These are phyloP conservation scores for Blastomyces gilchristii DNA, from an alignment of 2,329 filamentous ascomycete genomes.

Conservation along the genomic window DNA sequence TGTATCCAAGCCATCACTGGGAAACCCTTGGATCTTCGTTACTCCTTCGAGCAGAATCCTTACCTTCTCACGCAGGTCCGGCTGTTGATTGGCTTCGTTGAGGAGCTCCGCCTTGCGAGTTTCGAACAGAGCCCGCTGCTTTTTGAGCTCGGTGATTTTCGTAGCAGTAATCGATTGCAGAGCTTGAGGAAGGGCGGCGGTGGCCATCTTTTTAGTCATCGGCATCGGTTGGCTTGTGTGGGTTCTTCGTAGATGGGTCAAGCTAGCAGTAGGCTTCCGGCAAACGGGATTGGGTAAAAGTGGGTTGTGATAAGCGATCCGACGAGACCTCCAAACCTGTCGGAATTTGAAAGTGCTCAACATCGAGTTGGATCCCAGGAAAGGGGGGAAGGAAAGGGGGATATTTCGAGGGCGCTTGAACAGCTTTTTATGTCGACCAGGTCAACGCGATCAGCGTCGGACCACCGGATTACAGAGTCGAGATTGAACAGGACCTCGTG, in stretches of 20 bases:
- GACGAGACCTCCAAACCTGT: background rate
- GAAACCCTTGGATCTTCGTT: conserved; percentile 29
- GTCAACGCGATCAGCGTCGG: background rate
- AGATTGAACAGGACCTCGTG: background rate
- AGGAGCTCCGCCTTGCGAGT: conserved; percentile 37
- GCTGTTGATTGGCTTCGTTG: conserved; percentile 22
- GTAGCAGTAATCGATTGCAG: conserved; percentile 46
- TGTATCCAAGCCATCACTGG: conserved; percentile 26
- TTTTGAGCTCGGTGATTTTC: conserved; percentile 48
- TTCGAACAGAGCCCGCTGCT: conserved; percentile 43
- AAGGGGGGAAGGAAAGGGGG: background rate
- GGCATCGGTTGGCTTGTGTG: background rate
- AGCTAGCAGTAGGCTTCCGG: background rate
- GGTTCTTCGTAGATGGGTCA: background rate
- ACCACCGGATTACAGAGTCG: background rate
- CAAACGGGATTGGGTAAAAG: background rate
- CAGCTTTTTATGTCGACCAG: background rate
- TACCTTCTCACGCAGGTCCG: conserved; percentile 25
- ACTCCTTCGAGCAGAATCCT: conserved; percentile 30
- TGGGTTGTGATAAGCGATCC: background rate
- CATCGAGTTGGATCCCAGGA: background rate
- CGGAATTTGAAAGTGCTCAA: background rate
- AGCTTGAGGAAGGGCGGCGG: conserved; percentile 42
- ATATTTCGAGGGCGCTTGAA: background rate
- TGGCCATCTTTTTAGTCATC: conserved; percentile 22